Evolutionary conservation across 1,139 yeast species (phyloP).

Genomic region (Debaryomyces psychrophilus): DNA sequence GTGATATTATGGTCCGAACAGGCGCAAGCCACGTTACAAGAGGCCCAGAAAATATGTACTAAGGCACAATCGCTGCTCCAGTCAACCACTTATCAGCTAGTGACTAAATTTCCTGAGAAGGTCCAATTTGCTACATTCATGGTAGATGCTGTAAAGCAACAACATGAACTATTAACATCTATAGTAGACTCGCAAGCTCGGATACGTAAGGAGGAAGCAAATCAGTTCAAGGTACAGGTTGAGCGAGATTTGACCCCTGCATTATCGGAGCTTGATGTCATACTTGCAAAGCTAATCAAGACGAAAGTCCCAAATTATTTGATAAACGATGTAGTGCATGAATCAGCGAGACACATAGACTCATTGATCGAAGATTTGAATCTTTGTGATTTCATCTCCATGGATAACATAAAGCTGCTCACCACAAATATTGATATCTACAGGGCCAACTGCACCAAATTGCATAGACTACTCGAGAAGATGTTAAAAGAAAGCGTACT

Average conservation of each 20-base stretch:
- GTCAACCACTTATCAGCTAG: slow-evolving; percentile 26
- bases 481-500: slow-evolving; percentile 21
- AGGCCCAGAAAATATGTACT: slow-evolving; percentile 36
- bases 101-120: slow-evolving; percentile 26
- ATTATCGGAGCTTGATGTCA: slow-evolving; percentile 28
- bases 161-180: slow-evolving; percentile 18
- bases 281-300: slow-evolving; percentile 27
- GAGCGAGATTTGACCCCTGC: slow-evolving; percentile 29
- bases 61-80: slow-evolving; percentile 37
- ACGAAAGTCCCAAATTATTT: slow-evolving; percentile 36
- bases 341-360: slow-evolving; percentile 5
- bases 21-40: slow-evolving; percentile 33
- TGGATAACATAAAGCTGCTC: slow-evolving; percentile 34
- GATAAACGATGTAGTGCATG: slow-evolving; percentile 15
- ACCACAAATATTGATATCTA: slow-evolving; percentile 32
- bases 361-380: slow-evolving; percentile 10
- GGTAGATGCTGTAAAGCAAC: slow-evolving; percentile 24
- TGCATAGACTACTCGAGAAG: slow-evolving; percentile 25
- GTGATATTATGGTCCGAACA: slow-evolving; percentile 30
- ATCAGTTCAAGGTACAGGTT: slow-evolving; percentile 19
- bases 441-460: slow-evolving; percentile 29
- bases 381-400: slow-evolving; percentile 38
- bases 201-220: slow-evolving; percentile 17
- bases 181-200: slow-evolving; percentile 22
- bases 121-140: slow-evolving; percentile 23